Percentiles rank a stretch among this genome's conserved stretches.
phyloP scores from a whole-genome alignment of 108 stramenopile genomes.

The Cyclotella sp. region DNA sequence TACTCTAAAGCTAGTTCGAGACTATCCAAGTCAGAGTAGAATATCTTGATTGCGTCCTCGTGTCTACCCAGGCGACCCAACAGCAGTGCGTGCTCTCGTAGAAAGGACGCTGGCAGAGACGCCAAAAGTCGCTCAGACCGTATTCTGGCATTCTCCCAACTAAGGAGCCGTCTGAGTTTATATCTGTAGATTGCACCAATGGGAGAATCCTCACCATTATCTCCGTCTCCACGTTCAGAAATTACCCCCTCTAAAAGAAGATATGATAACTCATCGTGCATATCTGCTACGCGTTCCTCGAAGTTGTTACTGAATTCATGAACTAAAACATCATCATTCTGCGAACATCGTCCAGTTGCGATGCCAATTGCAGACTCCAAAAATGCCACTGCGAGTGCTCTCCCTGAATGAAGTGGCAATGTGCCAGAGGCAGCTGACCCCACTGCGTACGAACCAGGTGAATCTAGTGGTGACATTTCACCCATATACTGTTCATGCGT shows the following conservation, averaged over 20 bases:
- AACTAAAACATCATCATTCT: constrained; percentile 45
- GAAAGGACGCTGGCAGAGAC: constrained; percentile 79
- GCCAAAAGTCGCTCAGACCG: constrained; percentile 76
- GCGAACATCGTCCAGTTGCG: constrained; percentile 66
- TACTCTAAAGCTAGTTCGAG: constrained; percentile 88
- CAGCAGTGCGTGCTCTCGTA: constrained; percentile 81
- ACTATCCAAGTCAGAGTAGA: constrained; percentile 76
- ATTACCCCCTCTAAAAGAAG: constrained; percentile 89
- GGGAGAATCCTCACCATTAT: constrained; percentile 57
- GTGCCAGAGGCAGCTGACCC: constrained; percentile 11
- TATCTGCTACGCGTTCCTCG: constrained; percentile 66
- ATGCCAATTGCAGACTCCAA: constrained; percentile 89
- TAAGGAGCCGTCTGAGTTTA: constrained; percentile 75
- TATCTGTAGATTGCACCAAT: constrained; percentile 75
- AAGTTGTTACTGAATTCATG: constrained; percentile 29
- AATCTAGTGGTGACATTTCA: constrained; percentile 9
- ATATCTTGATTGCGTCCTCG: constrained; percentile 85
- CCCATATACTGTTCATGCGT: background rate
- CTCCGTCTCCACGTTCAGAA: constrained; percentile 78
- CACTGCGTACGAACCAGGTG: background rate
- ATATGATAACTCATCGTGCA: constrained; percentile 87
- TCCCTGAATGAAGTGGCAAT: constrained; percentile 79
- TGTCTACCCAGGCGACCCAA: constrained; percentile 87
- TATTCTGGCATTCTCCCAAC: constrained; percentile 77
- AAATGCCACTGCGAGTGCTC: constrained; percentile 81